Evolutionary conservation across 331 rosid genomes (phyloP), one percentile per base, ranked within the genome.

Genomic region (Malus hybrid): DNA sequence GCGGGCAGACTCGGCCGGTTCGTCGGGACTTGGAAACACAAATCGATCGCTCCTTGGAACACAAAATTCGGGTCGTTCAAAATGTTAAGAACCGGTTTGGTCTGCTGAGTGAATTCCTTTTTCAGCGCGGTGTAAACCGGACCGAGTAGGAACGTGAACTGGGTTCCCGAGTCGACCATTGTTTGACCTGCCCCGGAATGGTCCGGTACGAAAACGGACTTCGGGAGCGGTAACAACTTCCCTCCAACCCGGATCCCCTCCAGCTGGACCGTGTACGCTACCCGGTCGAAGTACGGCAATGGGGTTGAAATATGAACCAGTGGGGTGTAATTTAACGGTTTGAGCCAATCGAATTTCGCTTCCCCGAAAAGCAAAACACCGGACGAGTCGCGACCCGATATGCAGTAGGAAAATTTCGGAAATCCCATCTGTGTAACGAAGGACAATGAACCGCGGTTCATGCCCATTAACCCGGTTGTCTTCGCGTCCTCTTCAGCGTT

Each of bases 181-280:
- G 97, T 92, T 28, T 92, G 97, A 24, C 97, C 97, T 10, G 97
- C 96, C 14, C 97, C 97, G 31, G 97, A 84, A 52, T 92, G 97
- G 75, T 92, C 97, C 31, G 96, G 96, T 1, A 70, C 86, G 3
- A 86, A 87, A 0, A 68, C 69, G 0, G 96, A 82, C 22, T 87
- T 88, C 46, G 92, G 88, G 4, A 92, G 79, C 0, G 80, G 70
- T 0, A 92, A 29, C 0, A 88, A 19, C 33, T 84, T 88, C 19
- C 74, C 70, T 16, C 83, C 70, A 28, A 92, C 96, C 60, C 68
- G 79, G 32, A 92, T 92, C 39, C 96, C 96, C 11, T 79, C 86
- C 29, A 90, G 93, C 68, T 87, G 88, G n/a, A 90, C 93, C 0
- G 96, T 85, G 89, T 92, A 92, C 1, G 97, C 97, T 14, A 81